These are phyloP conservation scores for Curvularia eragrostidis DNA, from an alignment of 2,329 filamentous ascomycete species.

Conservation along the genomic window DNA sequence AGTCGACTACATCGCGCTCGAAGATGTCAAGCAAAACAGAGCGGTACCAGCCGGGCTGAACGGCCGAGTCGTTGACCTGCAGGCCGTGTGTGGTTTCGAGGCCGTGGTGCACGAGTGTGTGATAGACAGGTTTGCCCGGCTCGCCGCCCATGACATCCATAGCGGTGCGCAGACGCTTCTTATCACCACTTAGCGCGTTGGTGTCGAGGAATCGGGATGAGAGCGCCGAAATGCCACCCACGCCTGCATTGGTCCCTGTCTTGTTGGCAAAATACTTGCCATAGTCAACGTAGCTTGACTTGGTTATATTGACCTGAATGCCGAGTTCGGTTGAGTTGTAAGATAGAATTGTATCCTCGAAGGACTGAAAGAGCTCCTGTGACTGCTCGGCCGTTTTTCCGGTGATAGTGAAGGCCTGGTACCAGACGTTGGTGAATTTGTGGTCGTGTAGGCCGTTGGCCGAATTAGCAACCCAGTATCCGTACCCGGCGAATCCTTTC, in stretches of 20 bases:
- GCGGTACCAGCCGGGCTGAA: constrained; percentile 6
- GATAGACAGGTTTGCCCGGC: constrained; percentile 4
- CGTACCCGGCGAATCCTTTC: constrained; percentile 2
- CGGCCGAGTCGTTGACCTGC: constrained; percentile 6
- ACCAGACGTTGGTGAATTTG: constrained; percentile 8
- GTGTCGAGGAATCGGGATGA: constrained; percentile 2
- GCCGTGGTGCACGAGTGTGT: constrained; percentile 8
- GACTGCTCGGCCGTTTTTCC: neutral
- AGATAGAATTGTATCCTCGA: constrained; percentile 7
- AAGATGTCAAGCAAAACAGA: constrained; percentile 3
- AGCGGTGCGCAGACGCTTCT: constrained; percentile 1
- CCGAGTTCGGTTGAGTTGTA: constrained; percentile 7
- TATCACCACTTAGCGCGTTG: neutral
- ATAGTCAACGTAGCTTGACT: constrained; percentile 7
- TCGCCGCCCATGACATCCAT: constrained; percentile 3
- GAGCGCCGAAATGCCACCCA: constrained; percentile 3
- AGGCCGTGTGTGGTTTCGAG: constrained; percentile 7
- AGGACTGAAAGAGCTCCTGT: constrained; percentile 4
- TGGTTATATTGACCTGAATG: constrained; percentile 6
- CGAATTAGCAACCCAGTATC: neutral
- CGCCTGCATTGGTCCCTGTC: constrained; percentile 5
- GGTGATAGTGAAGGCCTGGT: constrained; percentile 14
- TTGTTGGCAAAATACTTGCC: constrained; percentile 10
- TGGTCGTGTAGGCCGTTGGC: constrained; percentile 2
- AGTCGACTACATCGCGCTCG: constrained; percentile 3